Evolutionary conservation across 495 filamentous ascomycete species (phyloP).

Genomic region (Talaromyces thailandensis): DNA sequence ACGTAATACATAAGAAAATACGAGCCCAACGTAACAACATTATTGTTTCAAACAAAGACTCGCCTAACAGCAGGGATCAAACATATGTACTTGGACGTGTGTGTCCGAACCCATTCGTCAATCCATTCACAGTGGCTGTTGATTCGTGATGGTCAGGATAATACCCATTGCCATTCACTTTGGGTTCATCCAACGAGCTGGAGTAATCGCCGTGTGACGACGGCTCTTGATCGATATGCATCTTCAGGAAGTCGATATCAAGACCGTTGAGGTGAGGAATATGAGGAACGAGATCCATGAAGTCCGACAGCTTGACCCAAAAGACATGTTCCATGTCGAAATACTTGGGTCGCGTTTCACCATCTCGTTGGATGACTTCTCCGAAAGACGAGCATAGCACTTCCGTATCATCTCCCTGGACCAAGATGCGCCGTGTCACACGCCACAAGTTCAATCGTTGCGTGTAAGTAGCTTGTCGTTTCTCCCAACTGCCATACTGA

Average conservation of each 20-base stretch:
- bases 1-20: slow-evolving; percentile 24
- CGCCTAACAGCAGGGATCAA: slow-evolving; percentile 19
- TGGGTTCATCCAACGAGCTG: slow-evolving; percentile 10
- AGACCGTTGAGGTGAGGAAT: slow-evolving; percentile 60
- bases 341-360: slow-evolving; percentile 42
- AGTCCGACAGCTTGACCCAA: slow-evolving; percentile 73
- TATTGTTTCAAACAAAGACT: slow-evolving; percentile 8
- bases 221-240: slow-evolving; percentile 39
- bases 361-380: slow-evolving; percentile 36
- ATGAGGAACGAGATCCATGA: slow-evolving; percentile 62
- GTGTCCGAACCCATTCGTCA: slow-evolving; percentile 32
- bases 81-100: slow-evolving; percentile 39
- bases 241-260: slow-evolving; percentile 40
- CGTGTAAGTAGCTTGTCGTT: slow-evolving; percentile 33
- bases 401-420: slow-evolving; percentile 32
- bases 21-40: slow-evolving; percentile 24
- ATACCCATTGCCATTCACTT: slow-evolving; percentile 26
- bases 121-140: slow-evolving; percentile 18
- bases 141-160: slow-evolving; percentile 13
- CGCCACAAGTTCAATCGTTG: slow-evolving; percentile 46
- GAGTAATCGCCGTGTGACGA: not conserved
- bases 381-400: slow-evolving; percentile 28
- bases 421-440: slow-evolving; percentile 41
- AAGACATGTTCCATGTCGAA: slow-evolving; percentile 56
- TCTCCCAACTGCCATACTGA: slow-evolving; percentile 65